Evolutionary conservation across 208 protist species (phyloP).

Genomic region (Leishmania martiniquensis): DNA sequence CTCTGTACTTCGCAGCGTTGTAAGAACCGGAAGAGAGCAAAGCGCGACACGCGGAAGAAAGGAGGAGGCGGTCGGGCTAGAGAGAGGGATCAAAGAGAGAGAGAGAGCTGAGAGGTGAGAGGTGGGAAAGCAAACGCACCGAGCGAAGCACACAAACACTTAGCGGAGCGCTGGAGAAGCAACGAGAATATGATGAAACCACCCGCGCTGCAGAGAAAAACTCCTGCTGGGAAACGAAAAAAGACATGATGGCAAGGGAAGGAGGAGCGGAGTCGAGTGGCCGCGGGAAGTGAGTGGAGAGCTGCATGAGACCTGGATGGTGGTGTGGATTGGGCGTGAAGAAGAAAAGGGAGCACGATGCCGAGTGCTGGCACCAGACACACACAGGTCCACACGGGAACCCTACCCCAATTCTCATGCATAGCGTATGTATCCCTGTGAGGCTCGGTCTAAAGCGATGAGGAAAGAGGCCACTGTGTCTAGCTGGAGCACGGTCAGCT

Average conservation of each 20-base stretch:
- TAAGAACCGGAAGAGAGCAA: too few species aligned
- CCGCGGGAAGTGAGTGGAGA: neutral
- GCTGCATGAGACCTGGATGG: neutral
- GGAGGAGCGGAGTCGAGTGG: neutral
- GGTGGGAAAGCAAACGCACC: too few species aligned
- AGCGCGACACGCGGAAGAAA: too few species aligned
- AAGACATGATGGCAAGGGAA: neutral
- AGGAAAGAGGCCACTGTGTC: neutral
- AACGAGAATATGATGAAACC: neutral
- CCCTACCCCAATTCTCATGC: neutral
- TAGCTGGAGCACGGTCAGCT: neutral
- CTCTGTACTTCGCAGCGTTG: too few species aligned
- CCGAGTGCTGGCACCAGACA: neutral
- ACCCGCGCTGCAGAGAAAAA: neutral
- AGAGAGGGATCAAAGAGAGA: neutral
- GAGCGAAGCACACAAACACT: neutral
- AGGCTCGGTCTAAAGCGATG: neutral
- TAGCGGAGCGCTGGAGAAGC: neutral
- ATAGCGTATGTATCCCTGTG: neutral
- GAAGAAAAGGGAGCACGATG: neutral
- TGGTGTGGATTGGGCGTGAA: neutral
- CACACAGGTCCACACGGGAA: neutral
- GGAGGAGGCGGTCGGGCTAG: neutral
- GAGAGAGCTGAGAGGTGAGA: neutral
- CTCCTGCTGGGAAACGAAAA: neutral